phyloP scores from a whole-genome alignment of 495 filamentous ascomycete genomes.

The Aspergillus incahuasiensis region DNA sequence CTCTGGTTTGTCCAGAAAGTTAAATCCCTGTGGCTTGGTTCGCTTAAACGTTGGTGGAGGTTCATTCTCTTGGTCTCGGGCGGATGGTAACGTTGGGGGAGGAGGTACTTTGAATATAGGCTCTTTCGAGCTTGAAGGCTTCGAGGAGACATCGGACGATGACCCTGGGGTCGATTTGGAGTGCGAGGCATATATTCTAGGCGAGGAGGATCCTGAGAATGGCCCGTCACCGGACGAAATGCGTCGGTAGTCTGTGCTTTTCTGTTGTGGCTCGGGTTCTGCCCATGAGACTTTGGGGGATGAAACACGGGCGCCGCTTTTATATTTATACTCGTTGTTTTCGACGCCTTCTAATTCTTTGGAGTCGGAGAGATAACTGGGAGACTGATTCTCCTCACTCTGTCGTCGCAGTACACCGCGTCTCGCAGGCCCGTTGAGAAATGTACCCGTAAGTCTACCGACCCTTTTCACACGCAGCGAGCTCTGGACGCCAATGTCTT shows the following conservation, averaged over 20 bases:
- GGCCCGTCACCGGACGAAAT: slow-evolving; percentile 24
- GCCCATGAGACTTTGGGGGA: slow-evolving; percentile 45
- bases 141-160: slow-evolving; percentile 37
- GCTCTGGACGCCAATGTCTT: slow-evolving; percentile 58
- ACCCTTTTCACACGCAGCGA: slow-evolving; percentile 71
- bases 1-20: slow-evolving; percentile 54
- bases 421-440: slow-evolving; percentile 69
- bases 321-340: slow-evolving; percentile 29
- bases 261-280: slow-evolving; percentile 35
- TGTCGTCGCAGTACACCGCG: slow-evolving; percentile 64
- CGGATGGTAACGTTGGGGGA: slow-evolving; percentile 53
- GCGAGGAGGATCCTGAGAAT: slow-evolving; percentile 39
- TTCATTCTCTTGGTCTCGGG: slow-evolving; percentile 77
- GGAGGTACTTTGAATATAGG: slow-evolving; percentile 66
- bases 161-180: slow-evolving; percentile 40
- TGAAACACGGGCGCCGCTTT: slow-evolving; percentile 29
- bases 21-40: slow-evolving; percentile 54
- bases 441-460: slow-evolving; percentile 64
- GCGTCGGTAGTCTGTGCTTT: slow-evolving; percentile 24
- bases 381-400: slow-evolving; percentile 60
- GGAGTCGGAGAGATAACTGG: slow-evolving; percentile 27
- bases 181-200: slow-evolving; percentile 36
- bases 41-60: slow-evolving; percentile 71
- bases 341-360: slow-evolving; percentile 23
- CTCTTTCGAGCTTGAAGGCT: slow-evolving; percentile 31